Percentiles rank a stretch among this genome's conserved stretches.
These are phyloP conservation scores for Orbilia blumenaviensis DNA, from an alignment of 2,329 filamentous ascomycete genomes.

Conservation along the genomic window DNA sequence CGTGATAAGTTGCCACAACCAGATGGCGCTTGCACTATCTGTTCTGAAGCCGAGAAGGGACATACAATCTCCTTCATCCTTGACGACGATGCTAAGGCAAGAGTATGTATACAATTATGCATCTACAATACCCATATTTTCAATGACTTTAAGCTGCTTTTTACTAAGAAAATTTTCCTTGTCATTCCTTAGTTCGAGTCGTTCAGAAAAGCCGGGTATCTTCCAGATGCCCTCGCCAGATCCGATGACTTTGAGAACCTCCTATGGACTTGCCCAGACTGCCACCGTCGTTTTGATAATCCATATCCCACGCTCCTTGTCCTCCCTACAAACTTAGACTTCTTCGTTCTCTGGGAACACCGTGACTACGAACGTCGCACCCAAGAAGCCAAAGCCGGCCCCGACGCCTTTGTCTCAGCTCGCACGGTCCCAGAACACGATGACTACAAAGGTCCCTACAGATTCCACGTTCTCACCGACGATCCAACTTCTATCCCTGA, in stretches of 20 bases:
- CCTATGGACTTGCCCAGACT: background rate
- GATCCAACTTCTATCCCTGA: background rate
- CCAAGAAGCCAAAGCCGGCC: background rate
- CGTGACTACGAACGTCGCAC: slow-evolving; percentile 3
- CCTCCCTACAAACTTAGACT: background rate
- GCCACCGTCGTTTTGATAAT: background rate
- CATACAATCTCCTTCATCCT: background rate
- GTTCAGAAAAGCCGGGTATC: background rate
- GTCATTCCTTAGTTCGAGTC: background rate
- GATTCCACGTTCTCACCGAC: background rate
- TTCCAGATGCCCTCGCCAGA: background rate
- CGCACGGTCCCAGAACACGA: slow-evolving; percentile 9
- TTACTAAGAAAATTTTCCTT: too few species aligned
- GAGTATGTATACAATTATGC: background rate
- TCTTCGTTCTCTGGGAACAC: slow-evolving; percentile 9
- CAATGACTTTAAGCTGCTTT: too few species aligned
- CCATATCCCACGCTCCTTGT: background rate
- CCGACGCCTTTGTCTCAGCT: background rate
- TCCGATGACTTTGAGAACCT: background rate
- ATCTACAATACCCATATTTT: too few species aligned
- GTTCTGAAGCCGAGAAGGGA: background rate
- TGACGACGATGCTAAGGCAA: background rate
- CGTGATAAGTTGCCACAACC: background rate
- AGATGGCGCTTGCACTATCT: background rate
- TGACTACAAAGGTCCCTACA: background rate